Base-by-base conservation (phyloP, 495 filamentous ascomycete genomes). In the Aspergillus sclerotioniger region DNA sequence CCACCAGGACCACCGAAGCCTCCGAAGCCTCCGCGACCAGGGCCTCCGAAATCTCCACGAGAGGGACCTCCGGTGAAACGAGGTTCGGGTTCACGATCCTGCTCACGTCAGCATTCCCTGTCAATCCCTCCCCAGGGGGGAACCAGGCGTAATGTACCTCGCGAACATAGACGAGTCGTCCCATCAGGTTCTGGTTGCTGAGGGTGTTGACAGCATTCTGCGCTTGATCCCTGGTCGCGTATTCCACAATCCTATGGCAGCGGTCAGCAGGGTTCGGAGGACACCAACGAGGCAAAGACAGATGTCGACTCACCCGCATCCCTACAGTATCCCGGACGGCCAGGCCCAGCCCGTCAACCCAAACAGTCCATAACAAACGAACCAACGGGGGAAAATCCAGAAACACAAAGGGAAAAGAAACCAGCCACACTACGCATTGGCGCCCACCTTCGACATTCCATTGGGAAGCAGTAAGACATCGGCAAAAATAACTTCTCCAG, bases 361-460 rank as follows among this genome's bases (percentile, higher is more conserved):
- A 95, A 63, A 91, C 87, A 84, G 87, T 90, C 90, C 91, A 89
- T 86, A 67, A 86, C 92, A 80, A 72, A 61, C 64, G 32, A 67
- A 63, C 61, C 61, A 63, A 67, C 56, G 56, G 32, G 56, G 59
- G 54, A 52, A 35, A 59, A 72, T 73, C 67, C 70, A 77, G 71
- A 71, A 66, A 71, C 73, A 81, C 63, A 53, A 67, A 58, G 46
- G 63, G 59, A 66, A 71, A 74, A 67, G 67, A 63, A 86, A 84
- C 87, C 88, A 91, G 85, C 85, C 90, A 86, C 84, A 85, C 84
- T 87, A 92, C 84, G 86, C 84, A 84, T 91, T 90, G 87, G 85
- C 86, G 90, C 91, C 91, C 91, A 97, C 94, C 95, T 98, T 98
- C 90, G 93, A 97, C 94, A 98, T 98, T 91, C 94, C 94, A 86